Evolutionary conservation across 306 rosid genomes (phyloP).

Genomic region (Senna tora): DNA sequence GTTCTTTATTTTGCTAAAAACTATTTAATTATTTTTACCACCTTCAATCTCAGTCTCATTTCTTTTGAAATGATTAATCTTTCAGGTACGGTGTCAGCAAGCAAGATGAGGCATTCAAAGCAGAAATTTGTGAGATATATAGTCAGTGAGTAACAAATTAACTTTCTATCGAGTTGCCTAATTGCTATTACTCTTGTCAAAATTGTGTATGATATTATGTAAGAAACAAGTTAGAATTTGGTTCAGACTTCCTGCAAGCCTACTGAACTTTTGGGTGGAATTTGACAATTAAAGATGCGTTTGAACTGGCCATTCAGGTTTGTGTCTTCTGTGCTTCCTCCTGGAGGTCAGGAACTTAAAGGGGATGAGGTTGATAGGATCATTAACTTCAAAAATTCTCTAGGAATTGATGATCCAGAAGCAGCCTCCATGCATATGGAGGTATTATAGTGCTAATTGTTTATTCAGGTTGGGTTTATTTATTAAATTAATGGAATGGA

Average conservation of each 20-base stretch:
- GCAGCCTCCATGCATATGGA: constrained; percentile 98
- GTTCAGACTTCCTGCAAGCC: neutral
- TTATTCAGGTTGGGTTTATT: constrained; percentile 17
- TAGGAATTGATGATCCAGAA: constrained; percentile 96
- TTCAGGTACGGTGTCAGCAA: constrained; percentile 21
- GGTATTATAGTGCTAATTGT: constrained; percentile 48
- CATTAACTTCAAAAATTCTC: constrained; percentile 67
- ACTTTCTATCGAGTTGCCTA: neutral
- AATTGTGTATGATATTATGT: neutral
- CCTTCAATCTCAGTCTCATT: neutral
- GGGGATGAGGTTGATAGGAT: constrained; percentile 87
- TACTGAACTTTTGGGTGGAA: constrained; percentile 19
- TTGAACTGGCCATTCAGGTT: constrained; percentile 50
- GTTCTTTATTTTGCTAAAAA: neutral
- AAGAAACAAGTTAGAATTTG: constrained; percentile 19
- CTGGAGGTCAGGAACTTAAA: constrained; percentile 76
- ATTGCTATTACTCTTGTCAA: neutral
- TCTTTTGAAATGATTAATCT: neutral
- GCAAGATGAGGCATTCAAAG: constrained; percentile 24
- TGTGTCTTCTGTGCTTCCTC: constrained; percentile 81
- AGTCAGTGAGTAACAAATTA: constrained; percentile 10
- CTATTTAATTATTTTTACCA: neutral
- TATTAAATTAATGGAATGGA: constrained; percentile 20
- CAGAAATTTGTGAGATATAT: constrained; percentile 26
- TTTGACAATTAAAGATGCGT: neutral